Conservation (phyloP, 228 moss, liverwort and hornwort genomes). For the Sphagnum fallax region DNA sequence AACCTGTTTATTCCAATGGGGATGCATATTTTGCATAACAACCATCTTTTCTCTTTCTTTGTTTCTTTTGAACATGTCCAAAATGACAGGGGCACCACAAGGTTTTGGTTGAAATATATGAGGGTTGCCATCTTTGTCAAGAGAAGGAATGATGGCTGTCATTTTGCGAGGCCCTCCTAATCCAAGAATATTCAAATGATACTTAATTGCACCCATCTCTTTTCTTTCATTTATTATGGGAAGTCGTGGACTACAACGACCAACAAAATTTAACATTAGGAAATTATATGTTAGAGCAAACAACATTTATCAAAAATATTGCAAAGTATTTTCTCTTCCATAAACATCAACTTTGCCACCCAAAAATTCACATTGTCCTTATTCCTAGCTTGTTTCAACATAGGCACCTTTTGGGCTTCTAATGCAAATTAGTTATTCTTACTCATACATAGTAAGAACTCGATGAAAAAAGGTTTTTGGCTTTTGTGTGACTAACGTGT, state of each 20-base stretch:
- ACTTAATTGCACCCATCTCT: slow-evolving; percentile 70
- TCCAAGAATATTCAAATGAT: slow-evolving; percentile 67
- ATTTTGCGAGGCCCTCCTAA: slow-evolving; percentile 75
- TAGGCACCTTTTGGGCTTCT: no score
- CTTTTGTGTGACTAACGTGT: slow-evolving; percentile 4
- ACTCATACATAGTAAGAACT: no score
- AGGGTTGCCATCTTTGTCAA: slow-evolving; percentile 50
- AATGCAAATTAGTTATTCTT: no score
- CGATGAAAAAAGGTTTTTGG: no score
- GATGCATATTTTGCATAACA: slow-evolving; percentile 79
- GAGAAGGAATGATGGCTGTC: slow-evolving; percentile 66
- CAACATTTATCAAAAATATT: background rate
- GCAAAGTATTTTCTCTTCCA: no score
- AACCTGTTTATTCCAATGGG: slow-evolving; percentile 68
- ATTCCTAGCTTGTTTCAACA: no score
- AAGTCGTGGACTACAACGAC: slow-evolving; percentile 9
- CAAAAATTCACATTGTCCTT: no score
- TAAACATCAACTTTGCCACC: no score
- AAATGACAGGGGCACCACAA: slow-evolving; percentile 44
- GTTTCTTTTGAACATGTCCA: slow-evolving; percentile 55
- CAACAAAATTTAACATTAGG: no score
- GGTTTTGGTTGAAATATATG: slow-evolving; percentile 42
- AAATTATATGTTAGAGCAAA: background rate
- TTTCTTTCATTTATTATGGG: slow-evolving; percentile 45
- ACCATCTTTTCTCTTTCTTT: slow-evolving; percentile 67